Evolutionary conservation across 2,329 filamentous ascomycete species (phyloP).

Genomic region (Parafenestella ontariensis): DNA sequence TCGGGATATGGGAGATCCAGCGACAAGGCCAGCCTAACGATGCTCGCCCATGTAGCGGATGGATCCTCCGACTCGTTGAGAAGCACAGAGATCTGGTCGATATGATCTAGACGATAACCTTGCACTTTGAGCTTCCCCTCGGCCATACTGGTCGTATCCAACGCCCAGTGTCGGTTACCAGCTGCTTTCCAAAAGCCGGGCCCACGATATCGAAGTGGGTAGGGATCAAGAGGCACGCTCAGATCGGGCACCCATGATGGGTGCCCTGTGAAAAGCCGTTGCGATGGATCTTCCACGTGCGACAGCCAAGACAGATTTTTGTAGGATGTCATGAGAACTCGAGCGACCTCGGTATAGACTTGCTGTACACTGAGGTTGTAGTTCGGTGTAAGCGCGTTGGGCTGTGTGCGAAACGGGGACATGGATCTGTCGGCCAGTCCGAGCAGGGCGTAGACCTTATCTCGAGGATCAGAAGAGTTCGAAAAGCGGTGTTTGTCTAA

Average conservation of each 20-base stretch:
- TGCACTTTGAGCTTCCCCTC: conserved; percentile 27
- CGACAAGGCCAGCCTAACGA: conserved; percentile 27
- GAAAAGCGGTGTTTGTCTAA: conserved; percentile 34
- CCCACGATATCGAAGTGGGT: conserved; percentile 32
- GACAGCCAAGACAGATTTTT: conserved; percentile 29
- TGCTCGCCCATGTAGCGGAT: conserved; percentile 28
- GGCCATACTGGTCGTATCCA: conserved; percentile 15
- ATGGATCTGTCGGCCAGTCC: conserved; percentile 26
- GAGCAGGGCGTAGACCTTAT: conserved; percentile 41
- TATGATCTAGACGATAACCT: conserved; percentile 22
- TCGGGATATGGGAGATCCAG: conserved; percentile 26
- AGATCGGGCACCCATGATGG: conserved; percentile 40
- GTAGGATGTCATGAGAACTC: conserved; percentile 23
- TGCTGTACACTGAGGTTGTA: conserved; percentile 30
- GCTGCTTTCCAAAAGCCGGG: conserved; percentile 22
- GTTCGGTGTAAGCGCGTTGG: conserved; percentile 22
- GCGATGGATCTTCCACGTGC: conserved; percentile 31
- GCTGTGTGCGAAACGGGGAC: conserved; percentile 26
- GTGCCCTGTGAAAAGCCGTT: conserved; percentile 17
- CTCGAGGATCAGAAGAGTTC: conserved; percentile 34
- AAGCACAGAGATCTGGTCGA: conserved; percentile 22
- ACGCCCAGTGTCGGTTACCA: conserved; percentile 17
- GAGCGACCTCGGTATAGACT: conserved; percentile 26
- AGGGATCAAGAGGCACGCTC: conserved; percentile 29
- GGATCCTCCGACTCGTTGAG: conserved; percentile 24